phyloP scores from a whole-genome alignment of 371 early-diverging fungal genomes.

The Mucor velutinosus region DNA sequence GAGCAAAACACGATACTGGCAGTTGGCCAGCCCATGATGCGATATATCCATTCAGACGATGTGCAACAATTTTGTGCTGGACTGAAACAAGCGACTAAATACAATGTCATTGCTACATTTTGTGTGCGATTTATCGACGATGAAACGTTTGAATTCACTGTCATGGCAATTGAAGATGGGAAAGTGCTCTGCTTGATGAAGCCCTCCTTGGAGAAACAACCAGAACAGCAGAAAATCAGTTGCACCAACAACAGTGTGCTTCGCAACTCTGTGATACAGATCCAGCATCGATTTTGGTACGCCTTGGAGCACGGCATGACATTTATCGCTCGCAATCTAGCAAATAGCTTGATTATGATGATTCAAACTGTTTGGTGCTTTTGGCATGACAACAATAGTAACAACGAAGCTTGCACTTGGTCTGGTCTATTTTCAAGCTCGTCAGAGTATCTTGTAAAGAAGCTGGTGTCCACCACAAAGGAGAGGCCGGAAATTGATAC shows the following conservation, averaged over 20 bases:
- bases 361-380: conserved; percentile 10
- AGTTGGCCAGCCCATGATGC: conserved; percentile 31
- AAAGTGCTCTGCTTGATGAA: conserved; percentile 20
- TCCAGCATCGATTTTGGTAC: conserved; percentile 22
- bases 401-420: background rate
- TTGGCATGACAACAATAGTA: conserved; percentile 3
- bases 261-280: conserved; percentile 1
- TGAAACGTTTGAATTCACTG: conserved; percentile 16
- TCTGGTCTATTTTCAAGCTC: conserved; percentile 1
- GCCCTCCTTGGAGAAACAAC: background rate
- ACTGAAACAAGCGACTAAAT: conserved; percentile 14
- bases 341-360: conserved; percentile 6
- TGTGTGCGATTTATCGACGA: conserved; percentile 6
- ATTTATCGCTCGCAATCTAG: conserved; percentile 11
- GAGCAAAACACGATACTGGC: background rate
- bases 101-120: background rate
- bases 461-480: conserved; percentile 3
- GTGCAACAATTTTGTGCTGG: conserved; percentile 21
- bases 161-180: conserved; percentile 15
- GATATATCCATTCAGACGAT: conserved; percentile 29
- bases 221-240: background rate
- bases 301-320: conserved; percentile 23
- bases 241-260: conserved; percentile 4
- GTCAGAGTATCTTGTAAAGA: conserved; percentile 10
- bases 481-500: conserved; percentile 16